Evolutionary conservation across 2,329 filamentous ascomycete species (phyloP).

Genomic region (Daldinia sp.): DNA sequence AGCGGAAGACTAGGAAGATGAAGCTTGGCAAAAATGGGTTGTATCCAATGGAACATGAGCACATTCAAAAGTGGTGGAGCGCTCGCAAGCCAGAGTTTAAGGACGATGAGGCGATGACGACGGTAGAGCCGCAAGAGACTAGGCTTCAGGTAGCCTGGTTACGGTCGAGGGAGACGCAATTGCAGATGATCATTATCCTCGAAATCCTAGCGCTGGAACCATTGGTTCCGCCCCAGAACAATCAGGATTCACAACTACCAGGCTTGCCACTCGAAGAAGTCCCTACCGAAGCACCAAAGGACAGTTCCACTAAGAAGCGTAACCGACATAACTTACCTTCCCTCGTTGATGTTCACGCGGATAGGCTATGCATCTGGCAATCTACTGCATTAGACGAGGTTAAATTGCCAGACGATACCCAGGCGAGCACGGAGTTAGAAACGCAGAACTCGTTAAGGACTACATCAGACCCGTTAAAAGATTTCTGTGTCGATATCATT

Average conservation of each 20-base stretch:
- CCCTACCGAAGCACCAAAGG: conserved; percentile 51
- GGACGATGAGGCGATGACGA: conserved; percentile 61
- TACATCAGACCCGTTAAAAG: conserved; percentile 73
- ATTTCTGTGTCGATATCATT: conserved; percentile 85
- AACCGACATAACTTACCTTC: conserved; percentile 73
- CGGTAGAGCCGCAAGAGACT: conserved; percentile 61
- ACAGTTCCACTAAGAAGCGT: conserved; percentile 63
- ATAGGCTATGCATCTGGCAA: conserved; percentile 87
- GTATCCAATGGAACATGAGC: conserved; percentile 74
- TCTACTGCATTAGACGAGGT: conserved; percentile 75
- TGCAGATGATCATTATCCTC: conserved; percentile 83
- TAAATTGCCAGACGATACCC: conserved; percentile 63
- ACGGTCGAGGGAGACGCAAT: conserved; percentile 80
- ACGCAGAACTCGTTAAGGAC: conserved; percentile 56
- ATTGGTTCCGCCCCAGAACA: conserved; percentile 57
- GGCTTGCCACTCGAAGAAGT: conserved; percentile 56
- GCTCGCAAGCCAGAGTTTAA: conserved; percentile 63
- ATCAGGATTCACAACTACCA: conserved; percentile 62
- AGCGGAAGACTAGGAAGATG: conserved; percentile 71
- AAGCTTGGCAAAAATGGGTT: conserved; percentile 76
- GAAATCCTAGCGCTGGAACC: conserved; percentile 80
- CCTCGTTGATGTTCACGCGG: conserved; percentile 78
- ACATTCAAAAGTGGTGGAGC: conserved; percentile 79
- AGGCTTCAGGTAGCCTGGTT: conserved; percentile 74
- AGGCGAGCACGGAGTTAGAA: conserved; percentile 53